phyloP scores from a whole-genome alignment of 2,329 filamentous ascomycete genomes.

The Drechslerella stenobrocha region DNA sequence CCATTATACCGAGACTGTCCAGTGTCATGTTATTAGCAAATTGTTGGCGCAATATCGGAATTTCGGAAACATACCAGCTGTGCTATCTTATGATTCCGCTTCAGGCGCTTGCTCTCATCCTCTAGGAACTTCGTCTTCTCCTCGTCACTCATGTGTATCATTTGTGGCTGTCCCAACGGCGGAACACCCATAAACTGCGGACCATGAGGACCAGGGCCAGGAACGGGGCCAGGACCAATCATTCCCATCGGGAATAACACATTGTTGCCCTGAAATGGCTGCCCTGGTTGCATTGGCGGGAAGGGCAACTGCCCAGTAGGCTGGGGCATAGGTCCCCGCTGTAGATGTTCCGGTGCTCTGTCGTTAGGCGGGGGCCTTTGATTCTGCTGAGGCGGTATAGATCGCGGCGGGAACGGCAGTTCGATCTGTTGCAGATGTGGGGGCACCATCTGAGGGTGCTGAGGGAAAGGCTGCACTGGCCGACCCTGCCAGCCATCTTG shows the following conservation, averaged over 20 bases:
- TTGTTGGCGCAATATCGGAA: background rate
- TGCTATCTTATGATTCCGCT: slow-evolving; percentile 92
- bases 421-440: slow-evolving; percentile 54
- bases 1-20: slow-evolving; percentile 81
- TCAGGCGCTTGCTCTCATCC: slow-evolving; percentile 91
- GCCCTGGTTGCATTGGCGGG: slow-evolving; percentile 57
- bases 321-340: slow-evolving; percentile 49
- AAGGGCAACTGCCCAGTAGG: slow-evolving; percentile 50
- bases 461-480: slow-evolving; percentile 51
- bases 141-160: slow-evolving; percentile 68
- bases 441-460: slow-evolving; percentile 53
- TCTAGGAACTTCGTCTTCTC: slow-evolving; percentile 81
- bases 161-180: slow-evolving; percentile 30
- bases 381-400: slow-evolving; percentile 53
- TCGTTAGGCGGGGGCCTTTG: slow-evolving; percentile 54
- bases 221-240: too few species aligned
- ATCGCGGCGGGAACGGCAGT: slow-evolving; percentile 54
- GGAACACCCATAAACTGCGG: slow-evolving; percentile 25
- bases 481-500: slow-evolving; percentile 40
- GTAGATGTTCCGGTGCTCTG: slow-evolving; percentile 55
- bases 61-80: slow-evolving; percentile 50
- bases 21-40: slow-evolving; percentile 65
- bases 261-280: slow-evolving; percentile 60
- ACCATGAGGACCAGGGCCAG: slow-evolving; percentile 15
- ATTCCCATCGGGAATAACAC: slow-evolving; percentile 65